phyloP scores from a whole-genome alignment of 257 asterid genomes.

The Datura wrightii region DNA sequence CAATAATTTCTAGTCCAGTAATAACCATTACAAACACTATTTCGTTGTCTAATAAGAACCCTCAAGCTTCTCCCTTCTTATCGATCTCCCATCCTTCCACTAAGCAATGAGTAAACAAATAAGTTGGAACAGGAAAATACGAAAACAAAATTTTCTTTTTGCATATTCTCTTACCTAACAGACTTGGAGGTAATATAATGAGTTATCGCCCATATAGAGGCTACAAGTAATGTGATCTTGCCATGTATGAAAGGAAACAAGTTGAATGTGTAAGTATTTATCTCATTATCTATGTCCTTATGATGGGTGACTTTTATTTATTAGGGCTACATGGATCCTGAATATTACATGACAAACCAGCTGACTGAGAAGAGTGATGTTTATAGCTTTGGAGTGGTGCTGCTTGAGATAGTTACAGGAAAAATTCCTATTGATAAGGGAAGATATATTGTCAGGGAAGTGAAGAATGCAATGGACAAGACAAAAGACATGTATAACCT shows the following conservation, averaged over 20 bases:
- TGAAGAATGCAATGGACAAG: constrained; percentile 63
- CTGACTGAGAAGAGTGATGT: constrained; percentile 93
- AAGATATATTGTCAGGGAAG: constrained; percentile 72
- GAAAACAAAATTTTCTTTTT: background rate
- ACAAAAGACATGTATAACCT: constrained; percentile 70
- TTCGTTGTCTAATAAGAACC: background rate
- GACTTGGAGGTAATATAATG: background rate
- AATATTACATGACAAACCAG: constrained; percentile 88
- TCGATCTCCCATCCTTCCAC: background rate
- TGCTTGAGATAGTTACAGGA: constrained; percentile 71
- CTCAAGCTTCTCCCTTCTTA: background rate
- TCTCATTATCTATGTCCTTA: background rate
- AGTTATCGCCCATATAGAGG: background rate
- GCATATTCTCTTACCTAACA: background rate
- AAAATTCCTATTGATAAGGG: constrained; percentile 80
- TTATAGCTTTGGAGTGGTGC: constrained; percentile 78
- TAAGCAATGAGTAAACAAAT: background rate
- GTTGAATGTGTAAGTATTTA: background rate
- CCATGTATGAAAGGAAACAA: background rate
- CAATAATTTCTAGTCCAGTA: background rate
- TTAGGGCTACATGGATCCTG: constrained; percentile 97
- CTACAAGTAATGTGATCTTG: constrained; percentile 12
- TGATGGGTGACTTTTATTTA: background rate
- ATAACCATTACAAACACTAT: background rate
- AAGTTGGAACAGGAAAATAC: background rate